Evolutionary conservation across 2,329 filamentous ascomycete species (phyloP).

Genomic region (Torrubiella hemipterigena): DNA sequence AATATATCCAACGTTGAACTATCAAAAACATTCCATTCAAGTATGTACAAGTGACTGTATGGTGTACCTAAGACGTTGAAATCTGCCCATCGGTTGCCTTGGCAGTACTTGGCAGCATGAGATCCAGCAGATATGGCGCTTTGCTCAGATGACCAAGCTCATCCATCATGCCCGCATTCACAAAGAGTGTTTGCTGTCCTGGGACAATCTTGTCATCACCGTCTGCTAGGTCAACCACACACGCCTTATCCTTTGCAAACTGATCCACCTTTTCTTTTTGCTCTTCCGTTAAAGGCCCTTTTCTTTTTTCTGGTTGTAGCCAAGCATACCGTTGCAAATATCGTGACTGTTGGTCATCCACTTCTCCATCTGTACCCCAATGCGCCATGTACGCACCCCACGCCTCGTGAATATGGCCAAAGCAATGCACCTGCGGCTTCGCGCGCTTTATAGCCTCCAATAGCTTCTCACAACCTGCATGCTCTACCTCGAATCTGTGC

Average conservation of each 20-base stretch:
- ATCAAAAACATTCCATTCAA: too few species aligned
- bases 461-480: conserved; percentile 30
- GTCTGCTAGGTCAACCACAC: conserved; percentile 18
- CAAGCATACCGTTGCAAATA: conserved; percentile 12
- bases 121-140: too few species aligned
- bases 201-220: conserved; percentile 9
- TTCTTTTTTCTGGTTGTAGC: neutral
- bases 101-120: too few species aligned
- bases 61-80: too few species aligned
- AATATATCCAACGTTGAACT: too few species aligned
- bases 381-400: conserved; percentile 43
- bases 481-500: conserved; percentile 10
- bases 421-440: conserved; percentile 38
- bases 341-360: too few species aligned
- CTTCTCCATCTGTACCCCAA: too few species aligned
- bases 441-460: conserved; percentile 30
- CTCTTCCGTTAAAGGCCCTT: neutral
- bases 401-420: conserved; percentile 47
- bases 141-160: too few species aligned
- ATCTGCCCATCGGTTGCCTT: too few species aligned
- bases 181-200: conserved; percentile 41
- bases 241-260: conserved; percentile 16
- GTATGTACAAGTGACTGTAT: too few species aligned
- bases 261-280: neutral
- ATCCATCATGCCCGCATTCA: conserved; percentile 52